phyloP scores from a whole-genome alignment of 306 rosid genomes.

The apple (Malus domestica) region DNA sequence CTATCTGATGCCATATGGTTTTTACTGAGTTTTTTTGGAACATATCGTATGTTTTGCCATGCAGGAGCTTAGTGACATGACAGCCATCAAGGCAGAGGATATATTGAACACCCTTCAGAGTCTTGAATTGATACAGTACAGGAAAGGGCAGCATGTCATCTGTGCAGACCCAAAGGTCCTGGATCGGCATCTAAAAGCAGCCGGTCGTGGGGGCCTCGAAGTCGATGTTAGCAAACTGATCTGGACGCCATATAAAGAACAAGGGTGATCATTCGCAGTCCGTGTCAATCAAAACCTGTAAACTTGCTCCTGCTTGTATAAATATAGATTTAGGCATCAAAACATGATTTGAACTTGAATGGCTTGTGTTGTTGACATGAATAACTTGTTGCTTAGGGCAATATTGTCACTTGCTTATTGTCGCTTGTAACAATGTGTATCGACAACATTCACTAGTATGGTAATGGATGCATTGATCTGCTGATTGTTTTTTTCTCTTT shows the following conservation, averaged over 20 bases:
- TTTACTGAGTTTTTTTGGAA: background rate
- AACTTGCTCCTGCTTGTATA: constrained; percentile 13
- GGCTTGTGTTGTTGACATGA: background rate
- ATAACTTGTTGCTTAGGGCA: background rate
- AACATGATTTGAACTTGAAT: background rate
- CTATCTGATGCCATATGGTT: background rate
- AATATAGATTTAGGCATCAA: constrained; percentile 14
- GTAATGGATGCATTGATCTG: background rate
- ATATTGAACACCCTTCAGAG: constrained; percentile 80
- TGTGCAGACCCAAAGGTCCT: constrained; percentile 96
- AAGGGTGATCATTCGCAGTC: constrained; percentile 27
- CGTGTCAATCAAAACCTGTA: background rate
- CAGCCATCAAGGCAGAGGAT: constrained; percentile 96
- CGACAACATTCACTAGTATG: background rate
- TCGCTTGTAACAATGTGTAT: background rate
- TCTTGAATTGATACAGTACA: constrained; percentile 87
- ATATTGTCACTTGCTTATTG: background rate
- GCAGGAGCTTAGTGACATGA: constrained; percentile 99
- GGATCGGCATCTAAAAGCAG: constrained; percentile 97
- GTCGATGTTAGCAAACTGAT: constrained; percentile 92
- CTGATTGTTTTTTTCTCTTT: background rate
- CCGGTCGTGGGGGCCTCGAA: constrained; percentile 92
- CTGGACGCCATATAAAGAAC: constrained; percentile 97
- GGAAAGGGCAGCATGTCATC: constrained; percentile 97
- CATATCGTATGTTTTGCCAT: background rate